Base-by-base conservation (phyloP, 257 asterid species). In the Salvia splendens region DNA sequence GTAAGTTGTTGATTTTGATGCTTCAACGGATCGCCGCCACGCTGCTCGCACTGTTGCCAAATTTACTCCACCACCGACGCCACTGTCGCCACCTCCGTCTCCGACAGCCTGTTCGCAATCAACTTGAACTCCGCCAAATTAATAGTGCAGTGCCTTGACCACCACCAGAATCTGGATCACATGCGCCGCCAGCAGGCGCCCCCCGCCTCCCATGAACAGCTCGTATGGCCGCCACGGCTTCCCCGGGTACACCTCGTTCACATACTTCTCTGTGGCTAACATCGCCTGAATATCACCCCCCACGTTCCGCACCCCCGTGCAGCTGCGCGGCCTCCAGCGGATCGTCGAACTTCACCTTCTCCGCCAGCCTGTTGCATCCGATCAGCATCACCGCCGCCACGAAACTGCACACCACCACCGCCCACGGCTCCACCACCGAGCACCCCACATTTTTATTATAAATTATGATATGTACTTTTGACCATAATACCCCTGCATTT, bases 381-480 rank as follows among this genome's bases (percentile, higher is more conserved):
- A 92, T 89, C 71, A 92, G 33, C 17, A 92, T 96, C 66, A 83
- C 28, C 28, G 98, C 88, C 36, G 98, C 95, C 42, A 92, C 92
- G 61, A 92, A 86, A 0, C 98, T 96, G 71, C 98, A 91, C 3
- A 89, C 75, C 3, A 89, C 69, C 17, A 96, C 98, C 5, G 96
- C 96, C 98, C 98, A 92, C 6, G 98, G 98, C 73, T 92, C 95
- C 42, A 92, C 98, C 8, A 92, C 98, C 3, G 98, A 89, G 69
- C 98, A 92, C 2, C 98, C 96, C 1, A n/a, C n/a, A n/a, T n/a
- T n/a, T n/a, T n/a, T n/a, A n/a, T n/a, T n/a, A n/a, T n/a, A n/a
- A n/a, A n/a, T n/a, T n/a, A n/a, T n/a, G n/a, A n/a, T n/a, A n/a
- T n/a, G n/a, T n/a, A n/a, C n/a, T n/a, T n/a, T n/a, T n/a, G n/a